phyloP scores from a whole-genome alignment of 2,329 filamentous ascomycete genomes.

The Alternaria sp. region DNA sequence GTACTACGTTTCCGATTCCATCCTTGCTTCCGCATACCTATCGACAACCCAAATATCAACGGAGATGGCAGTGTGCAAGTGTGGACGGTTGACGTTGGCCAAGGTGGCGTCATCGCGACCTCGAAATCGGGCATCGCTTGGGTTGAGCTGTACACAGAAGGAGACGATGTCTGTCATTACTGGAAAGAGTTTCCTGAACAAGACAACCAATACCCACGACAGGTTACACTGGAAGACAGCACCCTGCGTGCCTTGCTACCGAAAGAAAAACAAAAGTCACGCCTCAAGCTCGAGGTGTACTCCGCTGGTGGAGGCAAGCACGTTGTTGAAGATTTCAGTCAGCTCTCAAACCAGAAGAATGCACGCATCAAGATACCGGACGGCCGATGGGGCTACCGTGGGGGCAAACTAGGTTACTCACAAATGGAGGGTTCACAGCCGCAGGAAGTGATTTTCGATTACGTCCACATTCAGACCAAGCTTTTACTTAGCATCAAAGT shows the following conservation, averaged over 20 bases:
- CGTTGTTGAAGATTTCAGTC: conserved; percentile 78
- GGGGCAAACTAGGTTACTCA: conserved; percentile 77
- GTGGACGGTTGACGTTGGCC: conserved; percentile 82
- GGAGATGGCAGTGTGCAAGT: conserved; percentile 82
- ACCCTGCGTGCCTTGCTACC: conserved; percentile 77
- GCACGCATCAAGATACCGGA: conserved; percentile 78
- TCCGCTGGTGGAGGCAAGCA: conserved; percentile 78
- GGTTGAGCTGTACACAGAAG: conserved; percentile 81
- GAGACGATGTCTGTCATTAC: conserved; percentile 79
- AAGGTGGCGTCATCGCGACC: conserved; percentile 80
- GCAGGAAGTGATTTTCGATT: conserved; percentile 78
- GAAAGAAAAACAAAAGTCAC: conserved; percentile 74
- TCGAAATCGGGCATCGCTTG: conserved; percentile 85
- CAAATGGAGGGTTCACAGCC: conserved; percentile 74
- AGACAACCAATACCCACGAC: conserved; percentile 69
- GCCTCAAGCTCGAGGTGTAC: conserved; percentile 76
- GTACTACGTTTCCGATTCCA: conserved; percentile 88
- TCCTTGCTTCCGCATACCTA: conserved; percentile 85
- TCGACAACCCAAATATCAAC: conserved; percentile 66
- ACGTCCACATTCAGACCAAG: conserved; percentile 69
- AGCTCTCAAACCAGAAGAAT: conserved; percentile 71
- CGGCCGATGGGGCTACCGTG: conserved; percentile 77
- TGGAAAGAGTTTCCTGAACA: conserved; percentile 83
- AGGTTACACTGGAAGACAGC: conserved; percentile 77
- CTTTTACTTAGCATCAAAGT: conserved; percentile 78